Evolutionary conservation across 2,329 filamentous ascomycete species (phyloP).

Genomic region (Mycosphaerella sp.): DNA sequence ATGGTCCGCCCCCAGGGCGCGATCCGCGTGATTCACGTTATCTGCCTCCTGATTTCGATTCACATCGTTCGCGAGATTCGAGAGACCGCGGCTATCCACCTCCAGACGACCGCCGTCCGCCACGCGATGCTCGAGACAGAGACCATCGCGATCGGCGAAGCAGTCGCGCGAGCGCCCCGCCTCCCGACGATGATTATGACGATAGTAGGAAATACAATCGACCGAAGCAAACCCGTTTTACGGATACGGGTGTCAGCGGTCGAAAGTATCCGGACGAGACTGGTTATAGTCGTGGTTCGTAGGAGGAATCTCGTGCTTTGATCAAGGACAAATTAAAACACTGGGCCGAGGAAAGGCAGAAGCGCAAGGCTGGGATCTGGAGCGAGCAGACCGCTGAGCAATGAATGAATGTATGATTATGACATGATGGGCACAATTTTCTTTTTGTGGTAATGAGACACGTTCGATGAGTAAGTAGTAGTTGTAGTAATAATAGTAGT

Average conservation of each 20-base stretch:
- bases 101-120: neutral
- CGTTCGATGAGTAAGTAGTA: too few relatives aligned
- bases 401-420: neutral
- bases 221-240: slow-evolving; percentile 14
- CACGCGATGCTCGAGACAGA: slow-evolving; percentile 5
- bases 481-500: too few relatives aligned
- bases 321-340: slow-evolving; percentile 3
- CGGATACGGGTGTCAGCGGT: slow-evolving; percentile 14
- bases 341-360: slow-evolving; percentile 5
- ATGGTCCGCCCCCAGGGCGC: slow-evolving; percentile 4
- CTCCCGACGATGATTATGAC: slow-evolving; percentile 12
- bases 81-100: slow-evolving; percentile 8
- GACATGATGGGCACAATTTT: neutral
- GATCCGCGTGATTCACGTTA: slow-evolving; percentile 9
- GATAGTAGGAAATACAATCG: slow-evolving; percentile 10
- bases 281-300: slow-evolving; percentile 6
- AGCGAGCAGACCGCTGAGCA: neutral
- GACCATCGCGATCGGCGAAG: slow-evolving; percentile 11
- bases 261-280: slow-evolving; percentile 14
- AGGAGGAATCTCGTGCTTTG: slow-evolving; percentile 6
- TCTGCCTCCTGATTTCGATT: slow-evolving; percentile 2
- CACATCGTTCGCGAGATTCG: slow-evolving; percentile 2
- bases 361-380: neutral
- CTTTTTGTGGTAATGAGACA: too few relatives aligned
- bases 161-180: slow-evolving; percentile 3